Evolutionary conservation across 225 moss, liverwort and hornwort species (phyloP).

Genomic region (Rhytidiadelphus loreus): DNA sequence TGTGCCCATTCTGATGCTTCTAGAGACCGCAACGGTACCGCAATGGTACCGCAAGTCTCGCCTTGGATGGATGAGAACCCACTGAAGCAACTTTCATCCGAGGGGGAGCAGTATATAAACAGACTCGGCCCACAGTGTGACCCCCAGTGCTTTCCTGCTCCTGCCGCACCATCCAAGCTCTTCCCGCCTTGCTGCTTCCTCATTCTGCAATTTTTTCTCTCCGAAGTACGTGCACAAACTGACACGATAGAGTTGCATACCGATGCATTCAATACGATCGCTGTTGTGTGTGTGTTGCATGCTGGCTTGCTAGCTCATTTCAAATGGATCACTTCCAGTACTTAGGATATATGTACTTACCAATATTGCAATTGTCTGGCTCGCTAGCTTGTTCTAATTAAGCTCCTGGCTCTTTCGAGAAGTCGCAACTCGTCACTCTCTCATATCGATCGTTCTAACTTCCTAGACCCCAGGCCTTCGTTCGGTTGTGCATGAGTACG

Average conservation of each 20-base stretch:
- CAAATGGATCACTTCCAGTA: background rate
- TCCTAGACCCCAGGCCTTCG: background rate
- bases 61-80: too few species aligned
- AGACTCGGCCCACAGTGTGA: background rate
- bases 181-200: background rate
- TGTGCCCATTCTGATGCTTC: too few species aligned
- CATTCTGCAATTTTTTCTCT: background rate
- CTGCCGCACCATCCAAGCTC: background rate
- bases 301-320: background rate
- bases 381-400: background rate
- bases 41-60: too few species aligned
- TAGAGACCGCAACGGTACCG: too few species aligned
- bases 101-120: background rate
- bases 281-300: background rate
- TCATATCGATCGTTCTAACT: background rate
- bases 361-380: background rate
- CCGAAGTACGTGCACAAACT: background rate
- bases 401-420: background rate
- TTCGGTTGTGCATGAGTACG: background rate
- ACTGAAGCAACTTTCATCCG: too few species aligned
- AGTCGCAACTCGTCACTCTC: background rate
- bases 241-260: background rate
- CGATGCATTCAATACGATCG: background rate
- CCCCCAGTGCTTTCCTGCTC: background rate
- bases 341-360: too few species aligned